Evolutionary conservation across 148 eudicot genomes (phyloP).

Genomic region (Vaccinium vitisidaea): DNA sequence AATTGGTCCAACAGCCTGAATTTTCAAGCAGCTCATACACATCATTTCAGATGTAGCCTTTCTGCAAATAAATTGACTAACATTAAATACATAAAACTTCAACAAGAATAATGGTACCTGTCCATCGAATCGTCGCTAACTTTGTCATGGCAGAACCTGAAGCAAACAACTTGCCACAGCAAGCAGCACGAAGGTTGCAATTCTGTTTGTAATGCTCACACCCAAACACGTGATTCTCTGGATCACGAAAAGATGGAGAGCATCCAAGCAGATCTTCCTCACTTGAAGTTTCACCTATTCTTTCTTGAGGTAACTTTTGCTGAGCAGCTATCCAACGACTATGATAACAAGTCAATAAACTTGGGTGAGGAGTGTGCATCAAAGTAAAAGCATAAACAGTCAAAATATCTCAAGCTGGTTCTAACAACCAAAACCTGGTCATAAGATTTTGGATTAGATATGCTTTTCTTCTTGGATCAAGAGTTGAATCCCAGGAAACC

Average conservation of each 20-base stretch:
- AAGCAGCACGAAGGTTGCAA: slow-evolving; percentile 92
- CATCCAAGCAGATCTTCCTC: slow-evolving; percentile 56
- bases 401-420: background rate
- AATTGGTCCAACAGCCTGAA: slow-evolving; percentile 79
- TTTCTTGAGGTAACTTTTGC: slow-evolving; percentile 70
- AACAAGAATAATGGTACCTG: slow-evolving; percentile 42
- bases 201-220: slow-evolving; percentile 97
- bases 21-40: slow-evolving; percentile 86
- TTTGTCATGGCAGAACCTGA: slow-evolving; percentile 94
- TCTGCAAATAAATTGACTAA: slow-evolving; percentile 40
- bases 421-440: slow-evolving; percentile 64
- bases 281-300: slow-evolving; percentile 49
- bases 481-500: slow-evolving; percentile 90
- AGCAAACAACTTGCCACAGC: slow-evolving; percentile 82
- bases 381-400: slow-evolving; percentile 2
- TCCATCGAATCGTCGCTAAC: slow-evolving; percentile 98
- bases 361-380: slow-evolving; percentile 14
- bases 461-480: slow-evolving; percentile 95
- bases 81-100: slow-evolving; percentile 4
- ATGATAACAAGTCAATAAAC: slow-evolving; percentile 13
- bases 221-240: slow-evolving; percentile 62
- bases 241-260: slow-evolving; percentile 76
- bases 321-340: slow-evolving; percentile 99
- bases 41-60: slow-evolving; percentile 94
- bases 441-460: slow-evolving; percentile 90